Conservation (phyloP, 768 basidiomycete genomes). For the Naganishia onofrii region DNA sequence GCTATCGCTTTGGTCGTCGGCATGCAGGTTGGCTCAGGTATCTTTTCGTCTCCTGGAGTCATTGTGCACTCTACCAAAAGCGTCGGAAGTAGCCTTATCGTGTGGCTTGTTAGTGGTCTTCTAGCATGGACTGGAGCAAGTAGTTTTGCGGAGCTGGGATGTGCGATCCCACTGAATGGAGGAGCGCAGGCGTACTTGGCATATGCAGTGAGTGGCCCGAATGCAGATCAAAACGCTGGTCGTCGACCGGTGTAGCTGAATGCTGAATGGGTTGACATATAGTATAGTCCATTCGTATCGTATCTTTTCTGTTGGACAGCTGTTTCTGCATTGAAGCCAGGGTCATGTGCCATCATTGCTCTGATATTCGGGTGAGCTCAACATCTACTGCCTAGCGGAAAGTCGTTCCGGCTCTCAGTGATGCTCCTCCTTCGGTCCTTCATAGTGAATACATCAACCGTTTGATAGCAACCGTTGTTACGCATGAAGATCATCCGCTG, state of each 20-base stretch:
- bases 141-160: slow-evolving; percentile 80
- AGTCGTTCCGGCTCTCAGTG: neutral
- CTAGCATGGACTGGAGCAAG: slow-evolving; percentile 88
- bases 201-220: slow-evolving; percentile 66
- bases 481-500: slow-evolving; percentile 56
- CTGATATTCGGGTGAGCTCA: slow-evolving; percentile 58
- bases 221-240: neutral
- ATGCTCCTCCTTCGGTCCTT: neutral
- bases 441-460: slow-evolving; percentile 79
- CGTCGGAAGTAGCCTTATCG: slow-evolving; percentile 79
- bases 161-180: slow-evolving; percentile 69
- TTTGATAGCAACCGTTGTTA: slow-evolving; percentile 73
- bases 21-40: slow-evolving; percentile 84
- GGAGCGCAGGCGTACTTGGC: slow-evolving; percentile 73
- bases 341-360: slow-evolving; percentile 64
- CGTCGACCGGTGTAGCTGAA: neutral
- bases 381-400: neutral
- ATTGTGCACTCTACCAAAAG: slow-evolving; percentile 83
- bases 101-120: slow-evolving; percentile 80
- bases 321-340: slow-evolving; percentile 78
- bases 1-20: slow-evolving; percentile 85
- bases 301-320: slow-evolving; percentile 95
- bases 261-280: neutral
- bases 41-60: slow-evolving; percentile 91
- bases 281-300: slow-evolving; percentile 56